Evolutionary conservation across 805 yeast genomes (phyloP).

Genomic region (Pichia exigua): DNA sequence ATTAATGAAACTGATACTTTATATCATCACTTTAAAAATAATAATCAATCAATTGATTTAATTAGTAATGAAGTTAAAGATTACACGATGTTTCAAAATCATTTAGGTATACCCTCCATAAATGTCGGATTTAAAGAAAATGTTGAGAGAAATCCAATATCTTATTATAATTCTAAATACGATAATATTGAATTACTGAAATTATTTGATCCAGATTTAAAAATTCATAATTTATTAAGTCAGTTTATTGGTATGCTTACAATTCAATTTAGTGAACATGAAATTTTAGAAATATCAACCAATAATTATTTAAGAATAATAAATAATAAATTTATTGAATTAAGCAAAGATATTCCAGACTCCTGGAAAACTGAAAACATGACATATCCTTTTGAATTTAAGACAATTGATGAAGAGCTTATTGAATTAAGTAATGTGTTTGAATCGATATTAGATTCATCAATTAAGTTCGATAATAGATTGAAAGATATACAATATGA

Average conservation of each 20-base stretch:
- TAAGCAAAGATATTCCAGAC: conserved; percentile 21
- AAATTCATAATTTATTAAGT: conserved; percentile 48
- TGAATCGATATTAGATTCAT: conserved; percentile 7
- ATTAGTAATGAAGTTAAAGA: conserved; percentile 46
- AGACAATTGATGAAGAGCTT: conserved; percentile 30
- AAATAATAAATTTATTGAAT: conserved; percentile 26
- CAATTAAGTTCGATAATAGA: conserved; percentile 16
- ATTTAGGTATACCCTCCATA: conserved; percentile 59
- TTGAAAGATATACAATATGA: conserved; percentile 36
- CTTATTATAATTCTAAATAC: conserved; percentile 49
- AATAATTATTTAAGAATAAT: conserved; percentile 41
- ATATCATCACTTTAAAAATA: conserved; percentile 39
- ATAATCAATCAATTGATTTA: conserved; percentile 30
- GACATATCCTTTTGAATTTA: conserved; percentile 7
- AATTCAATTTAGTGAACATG: conserved; percentile 48
- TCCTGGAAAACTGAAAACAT: conserved; percentile 24
- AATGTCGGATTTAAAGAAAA: conserved; percentile 36
- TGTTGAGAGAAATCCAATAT: conserved; percentile 39
- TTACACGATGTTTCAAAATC: conserved; percentile 53
- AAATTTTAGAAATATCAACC: conserved; percentile 43
- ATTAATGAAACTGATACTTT: conserved; percentile 35
- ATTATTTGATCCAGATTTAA: conserved; percentile 37
- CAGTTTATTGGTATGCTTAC: conserved; percentile 51
- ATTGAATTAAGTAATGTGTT: conserved; percentile 2
- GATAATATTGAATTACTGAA: conserved; percentile 54